phyloP scores from a whole-genome alignment of 352 stramenopile species.

The Phytophthora fragariaefolia region DNA sequence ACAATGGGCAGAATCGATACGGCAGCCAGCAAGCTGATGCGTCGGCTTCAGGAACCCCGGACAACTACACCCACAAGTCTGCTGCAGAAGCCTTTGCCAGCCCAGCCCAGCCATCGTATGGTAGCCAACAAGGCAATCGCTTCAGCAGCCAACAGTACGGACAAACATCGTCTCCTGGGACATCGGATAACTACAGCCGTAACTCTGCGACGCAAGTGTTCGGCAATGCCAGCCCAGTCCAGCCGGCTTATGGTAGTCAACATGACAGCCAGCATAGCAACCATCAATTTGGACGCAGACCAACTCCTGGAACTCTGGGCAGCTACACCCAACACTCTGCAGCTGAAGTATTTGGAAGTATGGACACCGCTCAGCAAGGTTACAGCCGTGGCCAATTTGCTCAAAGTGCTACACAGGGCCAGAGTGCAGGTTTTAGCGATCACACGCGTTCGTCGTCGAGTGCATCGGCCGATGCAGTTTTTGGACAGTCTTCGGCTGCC shows the following conservation, averaged over 20 bases:
- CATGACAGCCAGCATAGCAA: slow-evolving; percentile 10
- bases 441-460: slow-evolving; percentile 26
- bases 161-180: slow-evolving; percentile 20
- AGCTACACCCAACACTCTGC: slow-evolving; percentile 29
- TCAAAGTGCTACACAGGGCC: slow-evolving; percentile 1
- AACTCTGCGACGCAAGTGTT: slow-evolving; percentile 22
- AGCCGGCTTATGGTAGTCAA: slow-evolving; percentile 16
- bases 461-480: slow-evolving; percentile 34
- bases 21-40: slow-evolving; percentile 18
- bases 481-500: slow-evolving; percentile 25
- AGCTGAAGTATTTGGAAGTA: slow-evolving; percentile 18
- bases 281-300: slow-evolving; percentile 25
- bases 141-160: slow-evolving; percentile 20
- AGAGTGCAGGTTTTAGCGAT: slow-evolving; percentile 8
- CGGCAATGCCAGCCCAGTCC: slow-evolving; percentile 15
- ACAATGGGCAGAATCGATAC: slow-evolving; percentile 19
- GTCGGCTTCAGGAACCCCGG: slow-evolving; percentile 20
- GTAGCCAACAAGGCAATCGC: slow-evolving; percentile 19
- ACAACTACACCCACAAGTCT: slow-evolving; percentile 29
- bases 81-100: slow-evolving; percentile 19
- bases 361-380: slow-evolving; percentile 23
- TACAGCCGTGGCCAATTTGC: slow-evolving; percentile 14
- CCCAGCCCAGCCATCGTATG: slow-evolving; percentile 16
- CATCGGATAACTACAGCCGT: slow-evolving; percentile 25
- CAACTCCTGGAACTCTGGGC: slow-evolving; percentile 20